These are phyloP conservation scores for Candida sanyaensis DNA, from an alignment of 1,139 yeast genomes.

Conservation along the genomic window DNA sequence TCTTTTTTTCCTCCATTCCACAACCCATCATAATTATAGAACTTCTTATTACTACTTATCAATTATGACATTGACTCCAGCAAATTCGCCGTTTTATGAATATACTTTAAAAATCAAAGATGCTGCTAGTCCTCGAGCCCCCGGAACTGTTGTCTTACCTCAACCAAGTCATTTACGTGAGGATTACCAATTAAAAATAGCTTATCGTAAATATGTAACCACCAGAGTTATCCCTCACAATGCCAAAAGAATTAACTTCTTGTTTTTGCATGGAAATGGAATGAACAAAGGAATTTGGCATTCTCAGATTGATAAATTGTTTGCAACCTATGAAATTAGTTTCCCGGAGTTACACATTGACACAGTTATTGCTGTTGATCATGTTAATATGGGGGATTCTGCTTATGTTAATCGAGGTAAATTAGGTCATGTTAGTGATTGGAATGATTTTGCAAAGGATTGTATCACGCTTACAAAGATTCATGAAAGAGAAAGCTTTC, in stretches of 20 bases:
- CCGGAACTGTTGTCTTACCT: slow-evolving; percentile 24
- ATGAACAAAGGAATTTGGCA: slow-evolving; percentile 68
- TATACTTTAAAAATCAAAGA: slow-evolving; percentile 13
- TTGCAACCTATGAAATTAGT: slow-evolving; percentile 14
- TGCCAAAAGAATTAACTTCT: slow-evolving; percentile 46
- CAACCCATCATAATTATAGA: too few relatives aligned
- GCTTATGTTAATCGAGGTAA: slow-evolving; percentile 52
- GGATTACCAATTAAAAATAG: slow-evolving; percentile 33
- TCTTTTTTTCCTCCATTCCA: neutral
- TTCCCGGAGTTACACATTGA: slow-evolving; percentile 29
- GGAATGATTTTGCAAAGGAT: slow-evolving; percentile 71
- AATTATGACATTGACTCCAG: slow-evolving; percentile 14
- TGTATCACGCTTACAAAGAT: slow-evolving; percentile 44
- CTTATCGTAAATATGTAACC: slow-evolving; percentile 34
- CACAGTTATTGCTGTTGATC: slow-evolving; percentile 52
- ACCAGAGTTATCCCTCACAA: slow-evolving; percentile 16
- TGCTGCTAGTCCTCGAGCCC: slow-evolving; percentile 35
- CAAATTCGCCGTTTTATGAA: slow-evolving; percentile 14
- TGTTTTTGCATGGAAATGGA: slow-evolving; percentile 72
- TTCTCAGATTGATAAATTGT: slow-evolving; percentile 51
- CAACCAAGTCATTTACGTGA: slow-evolving; percentile 23
- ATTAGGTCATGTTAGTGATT: slow-evolving; percentile 54
- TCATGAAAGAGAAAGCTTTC: slow-evolving; percentile 29
- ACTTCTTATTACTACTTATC: too few relatives aligned
- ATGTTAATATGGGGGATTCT: slow-evolving; percentile 68